Evolutionary conservation across 305 asterid genomes (phyloP), one percentile per base, ranked within the genome.

Genomic region (Plantago lanceolata): DNA sequence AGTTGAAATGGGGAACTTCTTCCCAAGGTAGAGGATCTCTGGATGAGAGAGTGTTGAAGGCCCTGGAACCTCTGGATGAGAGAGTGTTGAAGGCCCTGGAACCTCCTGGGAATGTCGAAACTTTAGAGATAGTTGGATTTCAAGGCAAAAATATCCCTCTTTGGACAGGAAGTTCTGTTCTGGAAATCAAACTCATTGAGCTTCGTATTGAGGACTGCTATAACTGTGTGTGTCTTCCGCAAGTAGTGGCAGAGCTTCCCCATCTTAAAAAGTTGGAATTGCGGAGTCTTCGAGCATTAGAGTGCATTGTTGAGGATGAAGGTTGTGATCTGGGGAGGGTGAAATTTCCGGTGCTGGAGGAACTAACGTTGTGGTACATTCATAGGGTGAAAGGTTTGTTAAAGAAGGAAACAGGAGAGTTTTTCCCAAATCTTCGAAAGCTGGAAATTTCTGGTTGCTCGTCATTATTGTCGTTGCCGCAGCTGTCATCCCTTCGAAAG

Each of bases 81-180:
- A 62, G 48, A 37, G 55, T 69, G 43, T 48, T 69, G 21, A 51
- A 69, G 53, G 57, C 58, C 64, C 68, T 69, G 29, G 63, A 54
- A 19, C 69, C 74, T 62, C 69, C 63, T 48, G 51, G 48, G n/a
- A 35, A 63, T 54, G 60, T 70, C 18, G 19, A 55, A 6, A 8
- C 5, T 33, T 63, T 63, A 50, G 13, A 6, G 9, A 37, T 70
- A 28, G 33, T 2, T 17, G 65, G 65, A 4, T 70, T 57, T 8
- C 13, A 55, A 48, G 74, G 69, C 3, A 62, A 5, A 7, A 2
- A 0, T 28, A 48, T 70, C 21, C 74, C 74, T 19, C 14, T 21
- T 59, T 70, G 74, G 74, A 70, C 56, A 35, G 19, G 35, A 19
- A 24, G 12, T 59, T 59, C 64, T 0, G 43, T 17, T 18, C 7